Percentiles rank a stretch among this genome's conserved stretches.
phyloP scores from a whole-genome alignment of 1,284 basidiomycete genomes.

The Mycena sp. region DNA sequence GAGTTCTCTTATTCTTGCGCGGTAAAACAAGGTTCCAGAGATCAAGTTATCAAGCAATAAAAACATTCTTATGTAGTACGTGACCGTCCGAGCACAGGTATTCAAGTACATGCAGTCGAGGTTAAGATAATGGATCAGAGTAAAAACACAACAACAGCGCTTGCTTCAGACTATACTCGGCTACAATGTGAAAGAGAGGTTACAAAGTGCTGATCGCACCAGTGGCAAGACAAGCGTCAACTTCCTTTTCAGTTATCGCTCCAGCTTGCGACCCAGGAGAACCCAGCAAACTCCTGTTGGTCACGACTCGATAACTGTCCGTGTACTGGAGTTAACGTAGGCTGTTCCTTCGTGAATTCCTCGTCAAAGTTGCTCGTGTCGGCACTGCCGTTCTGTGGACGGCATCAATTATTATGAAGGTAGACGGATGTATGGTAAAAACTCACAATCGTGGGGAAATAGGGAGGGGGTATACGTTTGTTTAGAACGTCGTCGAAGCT shows the following conservation, averaged over 20 bases:
- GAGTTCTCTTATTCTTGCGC: too few species aligned
- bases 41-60: conserved; percentile 34
- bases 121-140: conserved; percentile 45
- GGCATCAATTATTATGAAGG: conserved; percentile 22
- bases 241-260: conserved; percentile 63
- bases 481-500: conserved; percentile 96
- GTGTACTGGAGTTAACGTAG: conserved; percentile 97
- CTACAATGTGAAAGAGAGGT: conserved; percentile 21
- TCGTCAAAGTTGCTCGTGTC: conserved; percentile 94
- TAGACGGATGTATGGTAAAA: background rate
- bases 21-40: too few species aligned
- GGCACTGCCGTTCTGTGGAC: conserved; percentile 74
- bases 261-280: conserved; percentile 90
- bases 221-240: conserved; percentile 31
- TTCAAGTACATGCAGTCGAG: conserved; percentile 58
- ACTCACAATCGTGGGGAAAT: conserved; percentile 94
- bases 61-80: conserved; percentile 41
- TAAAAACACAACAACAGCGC: conserved; percentile 41
- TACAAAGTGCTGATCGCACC: conserved; percentile 22
- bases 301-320: conserved; percentile 92
- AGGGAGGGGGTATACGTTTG: conserved; percentile 97
- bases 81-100: conserved; percentile 48
- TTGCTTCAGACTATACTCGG: conserved; percentile 11
- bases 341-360: conserved; percentile 97
- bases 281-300: conserved; percentile 95